Percentiles rank a stretch among this genome's conserved stretches.
Evolutionary conservation across 176 grass and related monocot species (phyloP).

Genomic region (Oryza rufipogon): DNA sequence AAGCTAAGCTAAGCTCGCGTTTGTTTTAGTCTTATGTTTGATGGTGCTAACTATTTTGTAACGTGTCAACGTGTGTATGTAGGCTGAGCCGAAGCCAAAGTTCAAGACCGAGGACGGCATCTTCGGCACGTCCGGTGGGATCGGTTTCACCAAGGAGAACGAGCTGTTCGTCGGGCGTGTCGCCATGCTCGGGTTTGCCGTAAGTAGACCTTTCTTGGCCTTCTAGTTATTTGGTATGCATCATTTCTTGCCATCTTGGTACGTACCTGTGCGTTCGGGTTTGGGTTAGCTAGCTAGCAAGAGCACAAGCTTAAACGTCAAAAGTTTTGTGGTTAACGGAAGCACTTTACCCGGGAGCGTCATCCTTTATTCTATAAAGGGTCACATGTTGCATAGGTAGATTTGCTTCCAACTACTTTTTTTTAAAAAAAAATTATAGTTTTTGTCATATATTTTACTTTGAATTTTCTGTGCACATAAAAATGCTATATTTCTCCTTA

Average conservation of each 20-base stretch:
- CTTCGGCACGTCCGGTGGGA: slow-evolving; percentile 96
- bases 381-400: neutral
- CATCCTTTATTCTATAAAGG: too few relatives aligned
- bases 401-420: neutral
- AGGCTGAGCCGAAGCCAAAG: slow-evolving; percentile 50
- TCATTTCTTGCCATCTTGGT: too few relatives aligned
- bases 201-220: slow-evolving; percentile 42
- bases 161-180: slow-evolving; percentile 98
- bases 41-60: neutral
- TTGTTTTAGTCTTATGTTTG: neutral
- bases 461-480: neutral
- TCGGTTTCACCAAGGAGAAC: slow-evolving; percentile 99
- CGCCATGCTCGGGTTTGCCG: slow-evolving; percentile 97
- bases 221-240: too few relatives aligned
- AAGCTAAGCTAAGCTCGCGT: too few relatives aligned
- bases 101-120: slow-evolving; percentile 77
- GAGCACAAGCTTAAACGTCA: too few relatives aligned
- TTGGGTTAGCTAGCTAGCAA: too few relatives aligned
- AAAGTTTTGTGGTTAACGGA: too few relatives aligned
- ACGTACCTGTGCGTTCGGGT: too few relatives aligned
- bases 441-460: neutral
- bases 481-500: neutral
- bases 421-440: neutral
- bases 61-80: neutral
- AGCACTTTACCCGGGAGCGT: too few relatives aligned